Conservation (phyloP, 805 yeast genomes). For the Isabelozyma heimii region DNA sequence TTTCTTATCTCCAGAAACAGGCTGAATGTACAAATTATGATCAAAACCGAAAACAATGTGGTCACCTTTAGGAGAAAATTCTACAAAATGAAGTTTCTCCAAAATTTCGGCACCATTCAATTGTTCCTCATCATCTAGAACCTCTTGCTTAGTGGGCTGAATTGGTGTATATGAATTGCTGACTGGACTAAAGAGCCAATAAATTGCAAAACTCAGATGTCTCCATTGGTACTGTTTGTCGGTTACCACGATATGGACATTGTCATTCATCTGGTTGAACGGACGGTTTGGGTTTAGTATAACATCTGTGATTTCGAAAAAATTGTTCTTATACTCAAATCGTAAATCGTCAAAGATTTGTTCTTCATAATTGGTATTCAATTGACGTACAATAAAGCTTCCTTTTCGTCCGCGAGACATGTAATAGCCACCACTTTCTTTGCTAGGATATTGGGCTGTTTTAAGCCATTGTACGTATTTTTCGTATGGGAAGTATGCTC, state of each 20-base stretch:
- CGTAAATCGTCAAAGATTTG: constrained; percentile 24
- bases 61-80: constrained; percentile 62
- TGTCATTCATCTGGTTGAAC: constrained; percentile 41
- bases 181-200: constrained; percentile 33
- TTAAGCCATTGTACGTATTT: constrained; percentile 26
- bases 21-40: constrained; percentile 51
- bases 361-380: constrained; percentile 22
- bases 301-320: constrained; percentile 28
- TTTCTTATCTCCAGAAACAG: constrained; percentile 19
- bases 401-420: constrained; percentile 12
- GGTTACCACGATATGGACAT: constrained; percentile 52
- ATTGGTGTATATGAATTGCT: constrained; percentile 28
- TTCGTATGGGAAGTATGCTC: constrained; percentile 14
- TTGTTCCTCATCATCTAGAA: constrained; percentile 2
- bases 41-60: constrained; percentile 54
- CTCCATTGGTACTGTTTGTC: constrained; percentile 46
- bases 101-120: constrained; percentile 9
- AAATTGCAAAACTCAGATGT: constrained; percentile 33
- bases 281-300: constrained; percentile 38
- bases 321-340: constrained; percentile 43
- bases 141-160: constrained; percentile 20
- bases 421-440: constrained; percentile 28
- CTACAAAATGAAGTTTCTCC: constrained; percentile 47
- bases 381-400: constrained; percentile 21
- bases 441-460: constrained; percentile 27